Evolutionary conservation across 2,329 filamentous ascomycete genomes (phyloP), one percentile per base, ranked within the genome.

Genomic region (Aspergillus calidoustus): DNA sequence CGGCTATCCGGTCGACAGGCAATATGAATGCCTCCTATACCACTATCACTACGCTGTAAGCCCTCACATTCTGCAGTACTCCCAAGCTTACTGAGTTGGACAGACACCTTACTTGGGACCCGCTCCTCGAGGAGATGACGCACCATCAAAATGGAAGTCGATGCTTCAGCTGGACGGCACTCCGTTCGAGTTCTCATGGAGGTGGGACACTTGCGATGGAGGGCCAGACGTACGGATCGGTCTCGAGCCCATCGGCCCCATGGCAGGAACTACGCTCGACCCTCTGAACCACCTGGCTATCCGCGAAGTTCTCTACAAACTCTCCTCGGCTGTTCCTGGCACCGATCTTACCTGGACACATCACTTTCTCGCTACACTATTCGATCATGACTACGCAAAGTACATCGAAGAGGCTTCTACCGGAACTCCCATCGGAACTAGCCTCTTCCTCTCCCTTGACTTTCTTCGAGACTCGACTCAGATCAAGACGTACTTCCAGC

Each of bases 21-120:
- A 60, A 34, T 60, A 60, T 17, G 57, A 60, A 23, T 49, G 43
- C 17, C 51, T 60, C 49, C 41, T 60, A 7, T 54, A 54, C n/a
- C 57, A 60, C 28, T 60, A 60, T 22, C 57, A 60, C 51, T 60
- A 60, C n/a, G 57, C 52, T 25, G 57, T 54, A 46, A 7, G 57
- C 49, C 49, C 30, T 7, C 3, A 17, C 2, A 19, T 34, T 8
- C 31, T 3, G 13, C 4, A 7, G 13, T 23, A 13, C n/a, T 47
- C 4, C 28, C 22, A 17, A 7, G 11, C 22, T 54, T 15, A 41
- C 9, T n/a, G 19, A 22, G 17, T 23, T 19, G 34, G 22, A 13
- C n/a, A 60, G 57, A 31, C 57, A 23, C 57, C 57, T 7, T 60
- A 60, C 25, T 23, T 60, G 54, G 57, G 57, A 6, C 51, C 57